A percentile compares a stretch with the other conserved stretches of the same genome.
Evolutionary conservation across 345 rosid genomes (phyloP).

Genomic region (Carallia brachiata): DNA sequence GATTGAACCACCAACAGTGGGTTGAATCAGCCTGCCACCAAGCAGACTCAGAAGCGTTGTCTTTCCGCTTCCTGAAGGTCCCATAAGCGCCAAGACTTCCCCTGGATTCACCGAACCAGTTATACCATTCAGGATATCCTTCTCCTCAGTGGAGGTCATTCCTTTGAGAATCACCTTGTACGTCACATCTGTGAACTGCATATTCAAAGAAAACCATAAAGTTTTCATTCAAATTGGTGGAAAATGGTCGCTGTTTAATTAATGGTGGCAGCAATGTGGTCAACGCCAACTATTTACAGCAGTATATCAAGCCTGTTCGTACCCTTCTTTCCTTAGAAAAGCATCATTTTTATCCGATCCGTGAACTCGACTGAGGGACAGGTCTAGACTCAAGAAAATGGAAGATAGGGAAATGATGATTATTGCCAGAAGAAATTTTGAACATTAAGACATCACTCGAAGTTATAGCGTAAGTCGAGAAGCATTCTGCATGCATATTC

Average conservation of each 20-base stretch:
- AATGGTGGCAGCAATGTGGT: background rate
- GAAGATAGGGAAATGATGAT: background rate
- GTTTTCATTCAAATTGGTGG: background rate
- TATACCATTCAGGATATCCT: constrained; percentile 74
- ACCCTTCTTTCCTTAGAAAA: constrained; percentile 59
- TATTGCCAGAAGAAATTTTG: background rate
- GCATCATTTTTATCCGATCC: constrained; percentile 21
- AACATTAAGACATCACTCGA: too few species aligned
- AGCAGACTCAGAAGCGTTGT: constrained; percentile 80
- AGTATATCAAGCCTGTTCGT: constrained; percentile 12
- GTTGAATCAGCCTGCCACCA: constrained; percentile 61
- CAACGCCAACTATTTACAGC: background rate
- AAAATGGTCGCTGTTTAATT: background rate
- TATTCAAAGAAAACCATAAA: background rate
- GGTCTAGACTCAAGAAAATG: constrained; percentile 9
- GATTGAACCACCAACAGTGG: constrained; percentile 58
- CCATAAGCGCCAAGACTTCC: constrained; percentile 96
- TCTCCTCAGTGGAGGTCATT: constrained; percentile 51
- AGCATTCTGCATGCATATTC: background rate
- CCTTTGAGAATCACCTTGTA: constrained; percentile 79
- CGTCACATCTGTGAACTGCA: constrained; percentile 77
- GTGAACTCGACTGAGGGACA: constrained; percentile 6
- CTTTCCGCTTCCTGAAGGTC: constrained; percentile 99
- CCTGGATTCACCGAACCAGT: constrained; percentile 79
- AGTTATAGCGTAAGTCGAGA: background rate